These are phyloP conservation scores for Kuraishia piskuri DNA, from an alignment of 805 yeast genomes.

Conservation along the genomic window DNA sequence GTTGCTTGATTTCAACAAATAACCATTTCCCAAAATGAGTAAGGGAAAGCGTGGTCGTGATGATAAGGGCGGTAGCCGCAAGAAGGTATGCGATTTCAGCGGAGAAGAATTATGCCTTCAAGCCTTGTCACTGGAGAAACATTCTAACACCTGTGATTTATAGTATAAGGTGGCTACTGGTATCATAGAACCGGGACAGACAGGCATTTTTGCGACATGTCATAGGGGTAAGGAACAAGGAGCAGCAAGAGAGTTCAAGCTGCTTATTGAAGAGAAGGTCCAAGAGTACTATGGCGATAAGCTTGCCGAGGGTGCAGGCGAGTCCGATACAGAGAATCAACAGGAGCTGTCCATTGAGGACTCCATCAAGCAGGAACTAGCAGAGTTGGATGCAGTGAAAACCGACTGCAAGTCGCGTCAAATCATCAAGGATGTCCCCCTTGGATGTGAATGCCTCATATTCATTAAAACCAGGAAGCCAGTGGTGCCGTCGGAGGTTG, in stretches of 20 bases:
- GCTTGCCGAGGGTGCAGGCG: constrained; percentile 11
- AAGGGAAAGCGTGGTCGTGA: not conserved
- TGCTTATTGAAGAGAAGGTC: constrained; percentile 45
- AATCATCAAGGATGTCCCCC: constrained; percentile 47
- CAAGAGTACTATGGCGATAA: constrained; percentile 24
- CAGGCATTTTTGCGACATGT: constrained; percentile 89
- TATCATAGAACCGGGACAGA: constrained; percentile 72
- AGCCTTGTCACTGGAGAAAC: not conserved
- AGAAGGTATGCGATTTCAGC: not conserved
- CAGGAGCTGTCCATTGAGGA: constrained; percentile 63
- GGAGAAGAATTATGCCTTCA: not conserved
- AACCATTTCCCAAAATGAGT: not conserved
- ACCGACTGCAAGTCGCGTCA: constrained; percentile 33
- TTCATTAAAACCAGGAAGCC: constrained; percentile 79
- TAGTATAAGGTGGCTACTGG: constrained; percentile 38
- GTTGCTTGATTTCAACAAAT: too few relatives aligned
- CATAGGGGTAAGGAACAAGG: constrained; percentile 69
- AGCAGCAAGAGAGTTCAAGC: constrained; percentile 66
- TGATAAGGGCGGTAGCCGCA: not conserved
- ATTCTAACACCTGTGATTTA: not conserved
- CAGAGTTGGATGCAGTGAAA: constrained; percentile 39
- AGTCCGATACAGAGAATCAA: constrained; percentile 24
- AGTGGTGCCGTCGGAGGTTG: constrained; percentile 68
- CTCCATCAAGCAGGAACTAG: constrained; percentile 62
- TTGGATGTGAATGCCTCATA: constrained; percentile 76